Evolutionary conservation across 2,329 filamentous ascomycete genomes (phyloP), one percentile per base, ranked within the genome.

Genomic region (Penicillium occitanis): DNA sequence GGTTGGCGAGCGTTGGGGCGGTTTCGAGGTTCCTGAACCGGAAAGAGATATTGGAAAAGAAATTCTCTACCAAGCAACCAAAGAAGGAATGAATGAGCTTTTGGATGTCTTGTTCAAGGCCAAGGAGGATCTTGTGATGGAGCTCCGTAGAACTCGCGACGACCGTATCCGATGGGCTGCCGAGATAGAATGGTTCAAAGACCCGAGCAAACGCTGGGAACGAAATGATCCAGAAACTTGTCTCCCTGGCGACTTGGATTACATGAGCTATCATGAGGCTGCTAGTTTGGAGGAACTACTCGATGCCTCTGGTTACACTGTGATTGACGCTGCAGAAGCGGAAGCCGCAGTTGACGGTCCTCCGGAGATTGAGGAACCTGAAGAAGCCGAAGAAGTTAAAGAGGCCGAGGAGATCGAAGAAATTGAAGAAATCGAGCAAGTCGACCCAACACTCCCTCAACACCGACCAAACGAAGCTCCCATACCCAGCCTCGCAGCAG

Each of bases 21-120:
- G 90, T 19, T 89, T 91, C 76, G 90, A 92, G 62, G 88, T 96
- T 17, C 90, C 91, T 0, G 88, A 91, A 70, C 89, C 90, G 0
- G 93, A 97, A 76, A 86, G 86, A 67, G 93, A 97, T 75, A 88
- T 92, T 5, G 92, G 92, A 44, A 92, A 90, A 71, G 92, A 98
- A 74, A 90, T 97, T 3, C 81, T 98, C 0, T 97, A 96, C 73
- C 91, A 97, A 75, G 88, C 96, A 37, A 93, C 92, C 0, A 93
- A 97, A 76, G 91, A 97, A 77, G 91, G 92, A 0, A 92, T 97
- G 80, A 97, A 98, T 73, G 93, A 98, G 78, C 82, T 98, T 1
- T 86, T 99, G 0, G 92, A 98, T 73, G 85, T 88, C 1, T 83
- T 99, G 0, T 99, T 99, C 81, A 90, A 90, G 70, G 83, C 85